Percentiles rank a stretch among this genome's conserved stretches.
phyloP scores from a whole-genome alignment of 805 yeast genomes.

The Yamadazyma phyllophila region DNA sequence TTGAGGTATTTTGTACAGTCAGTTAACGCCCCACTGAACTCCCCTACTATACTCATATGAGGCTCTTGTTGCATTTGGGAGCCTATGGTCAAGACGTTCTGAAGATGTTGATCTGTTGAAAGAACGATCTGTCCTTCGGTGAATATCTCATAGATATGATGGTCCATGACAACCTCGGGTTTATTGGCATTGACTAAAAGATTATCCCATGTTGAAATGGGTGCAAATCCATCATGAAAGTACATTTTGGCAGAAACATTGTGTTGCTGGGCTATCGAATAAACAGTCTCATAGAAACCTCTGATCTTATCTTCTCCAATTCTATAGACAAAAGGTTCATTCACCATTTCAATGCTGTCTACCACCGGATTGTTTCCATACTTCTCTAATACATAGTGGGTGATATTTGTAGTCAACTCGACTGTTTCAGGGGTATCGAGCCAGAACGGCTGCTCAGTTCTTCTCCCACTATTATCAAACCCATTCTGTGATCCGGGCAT shows the following conservation, averaged over 20 bases:
- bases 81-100: constrained; percentile 29
- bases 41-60: constrained; percentile 60
- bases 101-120: constrained; percentile 31
- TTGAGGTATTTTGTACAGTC: constrained; percentile 71
- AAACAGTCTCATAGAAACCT: constrained; percentile 27
- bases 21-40: constrained; percentile 69
- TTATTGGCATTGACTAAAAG: constrained; percentile 10
- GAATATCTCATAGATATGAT: constrained; percentile 41
- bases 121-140: constrained; percentile 22
- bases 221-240: constrained; percentile 65
- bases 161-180: constrained; percentile 40
- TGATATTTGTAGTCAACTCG: constrained; percentile 15
- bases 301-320: constrained; percentile 21
- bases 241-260: constrained; percentile 43
- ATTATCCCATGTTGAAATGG: constrained; percentile 53
- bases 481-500: constrained; percentile 88
- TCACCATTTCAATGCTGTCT: constrained; percentile 34
- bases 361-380: constrained; percentile 34
- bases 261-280: constrained; percentile 31
- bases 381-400: constrained; percentile 31
- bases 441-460: constrained; percentile 45
- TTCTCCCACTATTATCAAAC: constrained; percentile 74
- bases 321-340: constrained; percentile 35
- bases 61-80: constrained; percentile 33
- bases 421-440: constrained; percentile 26